Percentiles rank a stretch among this genome's conserved stretches.
Conservation (phyloP, 306 rosid genomes). For the Vachellia pachyceras region DNA sequence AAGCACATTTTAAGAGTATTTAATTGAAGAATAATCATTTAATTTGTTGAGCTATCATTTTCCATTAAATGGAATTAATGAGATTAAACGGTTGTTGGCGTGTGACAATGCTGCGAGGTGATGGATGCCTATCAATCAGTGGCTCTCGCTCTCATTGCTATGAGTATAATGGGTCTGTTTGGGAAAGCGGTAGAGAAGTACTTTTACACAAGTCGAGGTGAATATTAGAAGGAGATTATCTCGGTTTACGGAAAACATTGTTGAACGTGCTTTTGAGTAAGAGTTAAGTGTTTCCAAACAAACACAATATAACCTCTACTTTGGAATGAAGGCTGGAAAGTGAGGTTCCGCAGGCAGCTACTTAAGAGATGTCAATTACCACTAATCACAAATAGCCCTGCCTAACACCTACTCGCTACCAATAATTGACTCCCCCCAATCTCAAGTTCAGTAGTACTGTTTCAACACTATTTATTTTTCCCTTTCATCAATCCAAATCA, state of each 20-base stretch:
- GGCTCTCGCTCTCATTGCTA: neutral
- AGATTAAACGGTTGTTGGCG: neutral
- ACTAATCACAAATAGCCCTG: slow-evolving; percentile 14
- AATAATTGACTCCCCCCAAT: slow-evolving; percentile 13
- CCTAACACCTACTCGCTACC: slow-evolving; percentile 37
- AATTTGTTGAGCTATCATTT: no score
- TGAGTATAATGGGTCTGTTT: slow-evolving; percentile 13
- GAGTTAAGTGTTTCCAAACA: no score
- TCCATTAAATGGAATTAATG: no score
- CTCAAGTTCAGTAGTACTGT: no score
- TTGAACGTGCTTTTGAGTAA: no score
- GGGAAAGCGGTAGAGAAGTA: no score
- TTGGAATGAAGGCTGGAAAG: slow-evolving; percentile 17
- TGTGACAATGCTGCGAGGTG: neutral
- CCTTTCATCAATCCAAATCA: neutral
- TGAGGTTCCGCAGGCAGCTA: slow-evolving; percentile 51
- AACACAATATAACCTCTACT: no score
- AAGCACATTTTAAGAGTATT: no score
- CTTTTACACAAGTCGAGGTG: no score
- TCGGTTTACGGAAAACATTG: no score
- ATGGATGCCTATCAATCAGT: slow-evolving; percentile 14
- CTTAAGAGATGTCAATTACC: slow-evolving; percentile 14
- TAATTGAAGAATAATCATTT: no score
- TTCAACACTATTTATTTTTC: neutral
- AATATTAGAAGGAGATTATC: no score